Evolutionary conservation across 768 basidiomycete species (phyloP).

Genomic region (Mycena galericulata): DNA sequence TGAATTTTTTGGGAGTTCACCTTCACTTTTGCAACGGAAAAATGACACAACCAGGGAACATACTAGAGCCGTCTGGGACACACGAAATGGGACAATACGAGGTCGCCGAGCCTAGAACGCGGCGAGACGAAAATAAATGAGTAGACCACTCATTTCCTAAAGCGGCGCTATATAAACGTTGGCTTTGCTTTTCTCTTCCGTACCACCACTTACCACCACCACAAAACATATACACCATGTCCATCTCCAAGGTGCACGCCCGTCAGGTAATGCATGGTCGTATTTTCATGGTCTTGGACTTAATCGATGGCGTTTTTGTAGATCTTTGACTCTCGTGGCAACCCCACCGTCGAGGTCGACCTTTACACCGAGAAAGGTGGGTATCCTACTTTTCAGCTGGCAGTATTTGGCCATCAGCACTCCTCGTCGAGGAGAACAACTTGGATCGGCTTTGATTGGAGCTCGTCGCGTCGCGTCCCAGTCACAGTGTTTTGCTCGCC

Average conservation of each 20-base stretch:
- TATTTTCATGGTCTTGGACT: conserved; percentile 7
- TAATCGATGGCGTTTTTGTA: conserved; percentile 47
- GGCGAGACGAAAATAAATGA: too few species aligned
- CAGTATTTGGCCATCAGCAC: background rate
- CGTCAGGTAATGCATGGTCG: conserved; percentile 77
- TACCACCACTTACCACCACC: conserved; percentile 40
- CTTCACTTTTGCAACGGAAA: too few species aligned
- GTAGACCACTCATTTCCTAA: too few species aligned
- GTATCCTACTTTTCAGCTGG: background rate
- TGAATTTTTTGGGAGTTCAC: too few species aligned
- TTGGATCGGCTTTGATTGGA: conserved; percentile 1
- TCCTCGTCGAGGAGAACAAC: background rate
- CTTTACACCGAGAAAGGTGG: conserved; percentile 88
- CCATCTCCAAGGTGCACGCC: conserved; percentile 91
- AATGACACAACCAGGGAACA: too few species aligned
- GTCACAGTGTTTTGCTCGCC: conserved; percentile 13
- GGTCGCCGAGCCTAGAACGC: too few species aligned
- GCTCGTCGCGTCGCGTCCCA: conserved; percentile 19
- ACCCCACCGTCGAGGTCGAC: conserved; percentile 97
- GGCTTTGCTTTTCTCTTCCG: too few species aligned
- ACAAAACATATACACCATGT: conserved; percentile 67
- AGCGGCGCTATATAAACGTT: too few species aligned
- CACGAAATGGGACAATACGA: too few species aligned
- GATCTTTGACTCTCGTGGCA: conserved; percentile 99
- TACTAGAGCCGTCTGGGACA: too few species aligned